A percentile compares a stretch with the other conserved stretches of the same genome.
phyloP scores from a whole-genome alignment of 2,329 filamentous ascomycete genomes.

The Cercospora zeae-maydis region DNA sequence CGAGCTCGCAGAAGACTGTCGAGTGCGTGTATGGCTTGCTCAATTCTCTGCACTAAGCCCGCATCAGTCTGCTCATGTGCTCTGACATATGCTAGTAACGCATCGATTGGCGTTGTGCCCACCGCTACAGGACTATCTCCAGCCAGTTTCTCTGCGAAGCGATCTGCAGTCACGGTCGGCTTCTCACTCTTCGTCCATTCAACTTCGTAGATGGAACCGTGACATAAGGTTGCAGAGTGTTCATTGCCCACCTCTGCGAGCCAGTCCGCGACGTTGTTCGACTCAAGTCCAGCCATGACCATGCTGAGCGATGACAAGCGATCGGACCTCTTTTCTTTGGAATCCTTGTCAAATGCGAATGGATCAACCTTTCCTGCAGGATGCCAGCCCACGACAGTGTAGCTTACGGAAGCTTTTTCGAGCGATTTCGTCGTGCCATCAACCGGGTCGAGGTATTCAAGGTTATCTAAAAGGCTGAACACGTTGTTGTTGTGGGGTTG shows the following conservation, averaged over 20 bases:
- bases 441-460: slow-evolving; percentile 1
- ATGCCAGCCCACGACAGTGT: slow-evolving; percentile 12
- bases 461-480: slow-evolving; percentile 14
- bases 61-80: not conserved
- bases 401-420: slow-evolving; percentile 10
- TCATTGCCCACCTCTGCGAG: too few relatives aligned
- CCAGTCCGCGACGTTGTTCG: too few relatives aligned
- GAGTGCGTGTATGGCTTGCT: too few relatives aligned
- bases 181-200: slow-evolving; percentile 1
- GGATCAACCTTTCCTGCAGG: too few relatives aligned
- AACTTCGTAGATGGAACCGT: slow-evolving; percentile 13
- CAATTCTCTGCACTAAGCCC: too few relatives aligned
- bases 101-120: slow-evolving; percentile 13
- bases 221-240: too few relatives aligned
- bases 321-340: too few relatives aligned
- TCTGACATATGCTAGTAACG: slow-evolving; percentile 6
- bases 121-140: slow-evolving; percentile 13
- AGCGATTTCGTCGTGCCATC: not conserved
- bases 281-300: too few relatives aligned
- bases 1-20: slow-evolving; percentile 3
- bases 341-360: too few relatives aligned
- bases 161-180: too few relatives aligned
- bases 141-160: too few relatives aligned
- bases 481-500: slow-evolving; percentile 8
- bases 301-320: too few relatives aligned